Conservation (phyloP, 768 basidiomycete species). For the Psilocybe azurescens region DNA sequence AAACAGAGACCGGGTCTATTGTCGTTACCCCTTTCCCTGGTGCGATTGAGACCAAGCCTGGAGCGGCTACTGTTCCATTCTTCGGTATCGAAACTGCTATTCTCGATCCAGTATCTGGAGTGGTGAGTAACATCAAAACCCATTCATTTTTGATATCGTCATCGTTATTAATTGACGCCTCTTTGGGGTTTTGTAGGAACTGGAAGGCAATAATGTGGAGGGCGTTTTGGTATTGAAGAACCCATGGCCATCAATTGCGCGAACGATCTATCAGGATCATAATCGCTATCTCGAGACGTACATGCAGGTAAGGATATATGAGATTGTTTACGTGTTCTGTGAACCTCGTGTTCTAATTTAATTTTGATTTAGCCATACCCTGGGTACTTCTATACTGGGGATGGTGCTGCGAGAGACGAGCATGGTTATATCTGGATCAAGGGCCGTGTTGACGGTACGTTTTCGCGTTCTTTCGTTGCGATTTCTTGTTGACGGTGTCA, state of each 20-base stretch:
- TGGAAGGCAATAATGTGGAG: constrained; percentile 85
- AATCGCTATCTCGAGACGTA: constrained; percentile 69
- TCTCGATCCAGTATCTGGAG: constrained; percentile 82
- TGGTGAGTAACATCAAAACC: constrained; percentile 40
- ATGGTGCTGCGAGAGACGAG: constrained; percentile 92
- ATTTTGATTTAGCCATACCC: constrained; percentile 65
- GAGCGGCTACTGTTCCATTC: constrained; percentile 97
- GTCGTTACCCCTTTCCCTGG: constrained; percentile 96
- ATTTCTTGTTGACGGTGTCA: neutral
- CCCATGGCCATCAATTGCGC: constrained; percentile 96
- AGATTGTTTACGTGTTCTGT: neutral
- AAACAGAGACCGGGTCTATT: constrained; percentile 98
- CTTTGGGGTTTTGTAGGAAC: constrained; percentile 42
- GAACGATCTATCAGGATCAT: constrained; percentile 92
- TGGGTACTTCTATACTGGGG: constrained; percentile 95
- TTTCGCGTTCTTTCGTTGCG: neutral
- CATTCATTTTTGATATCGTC: neutral
- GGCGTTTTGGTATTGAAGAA: constrained; percentile 86
- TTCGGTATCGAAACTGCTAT: constrained; percentile 92
- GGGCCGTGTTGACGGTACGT: constrained; percentile 88
- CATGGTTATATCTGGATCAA: constrained; percentile 99
- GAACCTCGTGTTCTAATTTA: neutral
- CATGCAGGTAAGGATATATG: constrained; percentile 41
- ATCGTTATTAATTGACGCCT: neutral
- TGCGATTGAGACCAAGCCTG: constrained; percentile 94